Conservation (phyloP, 129 eudicot genomes). For the Chrysanthemum lavandulifolium region DNA sequence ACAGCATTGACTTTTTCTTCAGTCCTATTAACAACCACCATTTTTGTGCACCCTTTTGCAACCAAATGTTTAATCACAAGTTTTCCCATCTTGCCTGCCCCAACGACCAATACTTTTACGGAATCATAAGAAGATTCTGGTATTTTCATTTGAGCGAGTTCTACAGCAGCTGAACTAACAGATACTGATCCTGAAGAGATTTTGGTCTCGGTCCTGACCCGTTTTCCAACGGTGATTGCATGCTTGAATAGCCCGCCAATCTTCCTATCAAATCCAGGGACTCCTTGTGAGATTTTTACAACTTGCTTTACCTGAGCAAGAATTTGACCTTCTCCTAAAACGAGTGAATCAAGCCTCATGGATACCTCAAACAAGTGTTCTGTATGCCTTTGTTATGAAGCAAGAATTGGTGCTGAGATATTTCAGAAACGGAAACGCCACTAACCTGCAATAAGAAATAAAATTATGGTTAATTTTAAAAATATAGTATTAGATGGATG, state of each 20-base stretch:
- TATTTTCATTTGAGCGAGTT: conserved; percentile 71
- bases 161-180: conserved; percentile 90
- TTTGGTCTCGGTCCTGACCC: conserved; percentile 78
- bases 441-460: conserved; percentile 50
- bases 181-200: conserved; percentile 81
- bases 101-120: conserved; percentile 68
- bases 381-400: conserved; percentile 75
- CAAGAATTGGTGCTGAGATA: conserved; percentile 62
- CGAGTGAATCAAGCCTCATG: conserved; percentile 78
- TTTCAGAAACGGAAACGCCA: conserved; percentile 70
- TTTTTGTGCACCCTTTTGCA: conserved; percentile 72
- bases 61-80: conserved; percentile 83
- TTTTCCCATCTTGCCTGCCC: conserved; percentile 90
- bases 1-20: conserved; percentile 68
- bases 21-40: conserved; percentile 76
- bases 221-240: conserved; percentile 76
- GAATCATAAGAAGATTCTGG: conserved; percentile 48
- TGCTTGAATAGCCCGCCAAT: conserved; percentile 74
- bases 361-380: conserved; percentile 81
- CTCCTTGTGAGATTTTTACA: conserved; percentile 57
- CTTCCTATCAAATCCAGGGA: conserved; percentile 74
- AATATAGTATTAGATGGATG: not conserved
- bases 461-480: conserved; percentile 7
- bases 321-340: conserved; percentile 89
- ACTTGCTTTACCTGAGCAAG: conserved; percentile 86